Evolutionary conservation across 768 basidiomycete species (phyloP).

Genomic region (Gautieria morchelliformis): DNA sequence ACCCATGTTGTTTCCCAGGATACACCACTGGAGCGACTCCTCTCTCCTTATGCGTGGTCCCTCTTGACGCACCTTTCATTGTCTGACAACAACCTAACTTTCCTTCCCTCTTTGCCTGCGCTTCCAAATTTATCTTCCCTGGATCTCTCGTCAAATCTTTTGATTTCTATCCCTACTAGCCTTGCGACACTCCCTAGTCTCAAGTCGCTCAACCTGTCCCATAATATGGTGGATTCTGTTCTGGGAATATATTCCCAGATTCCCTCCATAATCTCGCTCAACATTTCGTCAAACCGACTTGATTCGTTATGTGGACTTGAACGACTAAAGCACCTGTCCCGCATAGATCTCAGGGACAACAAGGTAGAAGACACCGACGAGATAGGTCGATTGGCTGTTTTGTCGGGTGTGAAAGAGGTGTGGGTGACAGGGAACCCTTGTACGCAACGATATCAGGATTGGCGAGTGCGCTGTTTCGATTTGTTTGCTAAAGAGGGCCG

Average conservation of each 20-base stretch:
- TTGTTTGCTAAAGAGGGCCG: slow-evolving; percentile 82
- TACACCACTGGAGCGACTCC: slow-evolving; percentile 31
- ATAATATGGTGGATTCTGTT: slow-evolving; percentile 97
- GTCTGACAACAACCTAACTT: slow-evolving; percentile 73
- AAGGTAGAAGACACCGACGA: slow-evolving; percentile 75
- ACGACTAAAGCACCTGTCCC: slow-evolving; percentile 73
- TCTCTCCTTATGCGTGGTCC: slow-evolving; percentile 55
- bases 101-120: slow-evolving; percentile 61
- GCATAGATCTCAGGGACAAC: slow-evolving; percentile 77
- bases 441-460: slow-evolving; percentile 55
- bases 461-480: slow-evolving; percentile 72
- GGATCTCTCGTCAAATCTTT: slow-evolving; percentile 84
- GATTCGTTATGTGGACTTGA: slow-evolving; percentile 95
- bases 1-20: slow-evolving; percentile 20
- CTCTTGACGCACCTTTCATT: slow-evolving; percentile 68
- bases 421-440: slow-evolving; percentile 85
- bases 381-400: slow-evolving; percentile 66
- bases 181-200: slow-evolving; percentile 70
- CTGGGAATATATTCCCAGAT: slow-evolving; percentile 78
- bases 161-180: slow-evolving; percentile 78
- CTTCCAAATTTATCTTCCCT: slow-evolving; percentile 72
- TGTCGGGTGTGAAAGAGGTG: slow-evolving; percentile 73
- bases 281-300: slow-evolving; percentile 78
- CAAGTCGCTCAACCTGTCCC: slow-evolving; percentile 84
- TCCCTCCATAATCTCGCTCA: slow-evolving; percentile 67